Evolutionary conservation across 208 protist species (phyloP).

Genomic region (Trypanosoma avium): DNA sequence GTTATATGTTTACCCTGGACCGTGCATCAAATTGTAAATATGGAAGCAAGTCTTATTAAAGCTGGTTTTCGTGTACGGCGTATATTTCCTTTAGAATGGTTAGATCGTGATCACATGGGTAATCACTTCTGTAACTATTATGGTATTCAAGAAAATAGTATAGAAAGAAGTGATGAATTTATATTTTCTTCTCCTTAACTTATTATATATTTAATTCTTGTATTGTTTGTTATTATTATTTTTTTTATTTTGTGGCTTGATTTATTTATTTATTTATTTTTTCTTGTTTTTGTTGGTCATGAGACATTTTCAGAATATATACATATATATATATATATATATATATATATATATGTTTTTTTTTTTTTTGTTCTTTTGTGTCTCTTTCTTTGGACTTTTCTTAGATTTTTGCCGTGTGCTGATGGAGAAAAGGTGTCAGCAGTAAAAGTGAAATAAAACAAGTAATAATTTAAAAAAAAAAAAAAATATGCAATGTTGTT

Average conservation of each 20-base stretch:
- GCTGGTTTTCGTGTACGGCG: conserved; percentile 70
- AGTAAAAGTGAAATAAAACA: background rate
- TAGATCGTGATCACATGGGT: conserved; percentile 75
- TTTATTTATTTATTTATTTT: conserved; percentile 24
- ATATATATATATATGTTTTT: conserved; percentile 2
- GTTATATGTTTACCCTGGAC: conserved; percentile 86
- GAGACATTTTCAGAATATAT: background rate
- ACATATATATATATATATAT: background rate
- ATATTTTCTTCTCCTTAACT: conserved; percentile 1
- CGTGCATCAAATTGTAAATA: conserved; percentile 82
- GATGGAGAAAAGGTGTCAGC: background rate
- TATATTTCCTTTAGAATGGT: conserved; percentile 77
- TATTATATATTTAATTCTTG: too few relatives aligned
- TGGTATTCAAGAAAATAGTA: conserved; percentile 15
- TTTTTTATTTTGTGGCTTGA: too few relatives aligned
- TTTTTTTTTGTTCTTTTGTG: background rate
- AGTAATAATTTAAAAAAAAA: background rate
- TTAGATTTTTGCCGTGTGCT: background rate
- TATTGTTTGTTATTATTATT: conserved; percentile 31
- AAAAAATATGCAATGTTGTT: conserved; percentile 10
- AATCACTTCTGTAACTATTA: conserved; percentile 80
- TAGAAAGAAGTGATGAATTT: background rate
- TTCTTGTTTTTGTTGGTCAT: conserved; percentile 8
- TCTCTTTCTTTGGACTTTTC: conserved; percentile 7
- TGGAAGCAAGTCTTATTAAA: conserved; percentile 86